phyloP scores from a whole-genome alignment of 139 green algal genomes.

The Tetradesmus lagerheimii region DNA sequence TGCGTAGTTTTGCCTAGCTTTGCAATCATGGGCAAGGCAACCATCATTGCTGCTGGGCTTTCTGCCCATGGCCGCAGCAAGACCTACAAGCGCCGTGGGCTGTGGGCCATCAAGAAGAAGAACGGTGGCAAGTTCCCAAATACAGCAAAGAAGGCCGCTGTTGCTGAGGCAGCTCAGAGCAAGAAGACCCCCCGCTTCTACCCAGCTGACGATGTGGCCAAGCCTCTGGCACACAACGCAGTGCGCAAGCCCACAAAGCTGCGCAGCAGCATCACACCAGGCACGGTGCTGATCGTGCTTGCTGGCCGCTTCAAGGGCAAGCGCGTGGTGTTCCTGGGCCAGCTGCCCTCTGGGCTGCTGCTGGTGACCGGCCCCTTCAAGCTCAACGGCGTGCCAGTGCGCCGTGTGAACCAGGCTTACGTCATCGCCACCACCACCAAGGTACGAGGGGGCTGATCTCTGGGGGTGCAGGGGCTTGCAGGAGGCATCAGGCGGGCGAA shows the following conservation, averaged over 20 bases:
- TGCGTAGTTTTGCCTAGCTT: constrained; percentile 26
- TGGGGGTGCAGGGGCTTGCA: background rate
- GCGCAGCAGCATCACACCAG: constrained; percentile 92
- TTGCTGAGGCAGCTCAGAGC: constrained; percentile 34
- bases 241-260: constrained; percentile 90
- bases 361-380: constrained; percentile 97
- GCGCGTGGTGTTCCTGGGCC: constrained; percentile 96
- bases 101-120: constrained; percentile 98
- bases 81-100: constrained; percentile 69
- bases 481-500: background rate
- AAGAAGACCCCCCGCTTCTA: constrained; percentile 88
- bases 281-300: constrained; percentile 98
- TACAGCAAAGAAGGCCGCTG: constrained; percentile 74
- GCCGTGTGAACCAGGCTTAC: constrained; percentile 97
- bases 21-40: constrained; percentile 51
- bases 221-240: constrained; percentile 76
- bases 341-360: constrained; percentile 96
- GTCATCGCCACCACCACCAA: constrained; percentile 98
- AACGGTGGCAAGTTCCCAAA: constrained; percentile 95
- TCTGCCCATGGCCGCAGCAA: constrained; percentile 64
- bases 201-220: constrained; percentile 92
- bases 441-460: constrained; percentile 61
- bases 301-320: constrained; percentile 99
- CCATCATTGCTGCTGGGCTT: constrained; percentile 67
- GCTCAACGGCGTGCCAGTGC: constrained; percentile 97